These are phyloP conservation scores for Xylaria palmicola DNA, from an alignment of 495 filamentous ascomycete genomes.

Conservation along the genomic window DNA sequence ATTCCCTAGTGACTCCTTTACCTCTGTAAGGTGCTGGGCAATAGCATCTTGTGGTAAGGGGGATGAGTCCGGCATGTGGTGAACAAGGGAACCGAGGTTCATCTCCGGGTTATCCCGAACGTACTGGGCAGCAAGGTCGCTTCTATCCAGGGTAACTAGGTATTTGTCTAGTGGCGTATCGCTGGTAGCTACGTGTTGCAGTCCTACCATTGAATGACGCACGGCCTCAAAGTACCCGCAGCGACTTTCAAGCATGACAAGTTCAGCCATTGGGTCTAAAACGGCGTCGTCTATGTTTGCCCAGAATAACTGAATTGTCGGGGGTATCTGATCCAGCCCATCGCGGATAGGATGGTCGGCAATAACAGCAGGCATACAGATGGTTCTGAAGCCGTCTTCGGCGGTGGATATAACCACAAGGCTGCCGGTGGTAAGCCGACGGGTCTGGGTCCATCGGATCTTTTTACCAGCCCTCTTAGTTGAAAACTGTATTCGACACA, in stretches of 20 bases:
- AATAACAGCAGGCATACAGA: slow-evolving; percentile 70
- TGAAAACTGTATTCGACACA: slow-evolving; percentile 70
- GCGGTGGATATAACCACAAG: slow-evolving; percentile 69
- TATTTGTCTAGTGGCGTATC: slow-evolving; percentile 41
- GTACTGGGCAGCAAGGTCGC: slow-evolving; percentile 33
- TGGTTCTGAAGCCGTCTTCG: slow-evolving; percentile 60
- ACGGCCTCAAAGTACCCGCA: slow-evolving; percentile 72
- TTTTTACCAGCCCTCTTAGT: slow-evolving; percentile 61
- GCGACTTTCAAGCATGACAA: slow-evolving; percentile 76
- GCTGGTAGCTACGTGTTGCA: slow-evolving; percentile 68
- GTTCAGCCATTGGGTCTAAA: slow-evolving; percentile 68
- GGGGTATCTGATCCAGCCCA: slow-evolving; percentile 61
- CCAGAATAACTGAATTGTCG: slow-evolving; percentile 76
- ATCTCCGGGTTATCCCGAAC: slow-evolving; percentile 30
- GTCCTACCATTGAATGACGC: slow-evolving; percentile 66
- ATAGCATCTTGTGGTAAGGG: slow-evolving; percentile 31
- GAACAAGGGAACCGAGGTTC: slow-evolving; percentile 36
- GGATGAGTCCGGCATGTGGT: slow-evolving; percentile 28
- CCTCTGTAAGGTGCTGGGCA: slow-evolving; percentile 47
- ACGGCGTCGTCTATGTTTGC: slow-evolving; percentile 54
- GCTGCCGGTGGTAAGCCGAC: slow-evolving; percentile 65
- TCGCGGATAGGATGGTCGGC: slow-evolving; percentile 63
- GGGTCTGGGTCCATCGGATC: slow-evolving; percentile 77
- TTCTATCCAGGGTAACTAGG: slow-evolving; percentile 40
- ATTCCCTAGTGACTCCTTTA: slow-evolving; percentile 11